A percentile compares a stretch with the other conserved stretches of the same genome.
phyloP scores from a whole-genome alignment of 2,329 filamentous ascomycete species.

The Lachnellula cervina region DNA sequence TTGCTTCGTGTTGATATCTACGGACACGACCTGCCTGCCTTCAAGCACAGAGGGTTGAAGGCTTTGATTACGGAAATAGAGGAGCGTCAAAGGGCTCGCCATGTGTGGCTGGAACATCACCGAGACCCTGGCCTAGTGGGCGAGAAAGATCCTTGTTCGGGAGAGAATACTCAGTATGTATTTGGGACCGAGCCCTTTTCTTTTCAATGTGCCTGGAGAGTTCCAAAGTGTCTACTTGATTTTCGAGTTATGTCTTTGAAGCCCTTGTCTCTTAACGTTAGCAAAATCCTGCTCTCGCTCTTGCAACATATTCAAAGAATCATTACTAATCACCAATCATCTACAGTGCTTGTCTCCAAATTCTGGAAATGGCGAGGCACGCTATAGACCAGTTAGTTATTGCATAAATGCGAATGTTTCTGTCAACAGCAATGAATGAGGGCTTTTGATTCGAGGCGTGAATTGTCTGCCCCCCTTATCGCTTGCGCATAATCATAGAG shows the following conservation, averaged over 20 bases:
- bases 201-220: too few species aligned
- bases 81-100: slow-evolving; percentile 43
- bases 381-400: slow-evolving; percentile 53
- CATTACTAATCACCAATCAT: too few species aligned
- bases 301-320: too few species aligned
- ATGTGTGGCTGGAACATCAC: slow-evolving; percentile 46
- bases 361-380: slow-evolving; percentile 50
- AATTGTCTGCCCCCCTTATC: too few species aligned
- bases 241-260: too few species aligned
- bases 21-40: slow-evolving; percentile 36
- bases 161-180: slow-evolving; percentile 31
- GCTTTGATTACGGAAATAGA: slow-evolving; percentile 52
- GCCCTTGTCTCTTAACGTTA: too few species aligned
- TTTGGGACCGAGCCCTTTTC: too few species aligned
- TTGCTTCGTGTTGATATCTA: slow-evolving; percentile 55
- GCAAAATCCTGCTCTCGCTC: too few species aligned
- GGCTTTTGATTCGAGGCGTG: too few species aligned
- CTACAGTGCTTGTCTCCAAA: slow-evolving; percentile 40
- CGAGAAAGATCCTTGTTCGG: slow-evolving; percentile 28
- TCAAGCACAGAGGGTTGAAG: slow-evolving; percentile 45
- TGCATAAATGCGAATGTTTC: slow-evolving; percentile 34
- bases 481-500: too few species aligned
- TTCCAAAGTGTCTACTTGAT: too few species aligned
- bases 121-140: slow-evolving; percentile 30
- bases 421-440: background rate